Evolutionary conservation across 2,329 filamentous ascomycete genomes (phyloP).

Genomic region (Pseudonectria buxi): DNA sequence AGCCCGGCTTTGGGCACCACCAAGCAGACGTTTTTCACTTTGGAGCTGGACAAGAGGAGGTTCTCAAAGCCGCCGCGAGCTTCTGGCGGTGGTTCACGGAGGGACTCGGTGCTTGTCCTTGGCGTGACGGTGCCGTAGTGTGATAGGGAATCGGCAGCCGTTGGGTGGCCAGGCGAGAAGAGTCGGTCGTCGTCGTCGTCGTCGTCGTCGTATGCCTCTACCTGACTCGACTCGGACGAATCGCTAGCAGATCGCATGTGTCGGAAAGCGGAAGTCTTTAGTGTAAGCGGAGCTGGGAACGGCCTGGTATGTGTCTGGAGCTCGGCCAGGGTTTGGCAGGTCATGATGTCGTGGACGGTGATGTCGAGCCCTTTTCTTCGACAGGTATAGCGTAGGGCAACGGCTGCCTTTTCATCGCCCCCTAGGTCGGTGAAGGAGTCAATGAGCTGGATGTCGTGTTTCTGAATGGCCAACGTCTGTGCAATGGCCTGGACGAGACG

Average conservation of each 20-base stretch:
- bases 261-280: not conserved
- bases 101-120: slow-evolving; percentile 4
- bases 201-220: not conserved
- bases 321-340: slow-evolving; percentile 38
- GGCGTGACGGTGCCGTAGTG: slow-evolving; percentile 10
- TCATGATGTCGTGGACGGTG: slow-evolving; percentile 34
- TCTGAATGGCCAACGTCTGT: slow-evolving; percentile 29
- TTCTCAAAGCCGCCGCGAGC: slow-evolving; percentile 25
- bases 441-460: slow-evolving; percentile 26
- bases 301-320: slow-evolving; percentile 33
- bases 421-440: slow-evolving; percentile 41
- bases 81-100: slow-evolving; percentile 1
- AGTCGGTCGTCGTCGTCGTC: slow-evolving; percentile 1
- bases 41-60: slow-evolving; percentile 32
- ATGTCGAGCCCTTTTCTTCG: slow-evolving; percentile 24
- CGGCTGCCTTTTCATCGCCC: slow-evolving; percentile 31
- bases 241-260: slow-evolving; percentile 1
- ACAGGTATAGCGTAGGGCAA: slow-evolving; percentile 10
- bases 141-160: slow-evolving; percentile 6
- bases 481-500: slow-evolving; percentile 29
- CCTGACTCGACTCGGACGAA: slow-evolving; percentile 3
- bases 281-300: not conserved
- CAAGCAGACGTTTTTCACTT: slow-evolving; percentile 35
- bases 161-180: slow-evolving; percentile 5
- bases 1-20: slow-evolving; percentile 43